phyloP scores from a whole-genome alignment of 148 eudicot species.

The Camellia granthamiana region DNA sequence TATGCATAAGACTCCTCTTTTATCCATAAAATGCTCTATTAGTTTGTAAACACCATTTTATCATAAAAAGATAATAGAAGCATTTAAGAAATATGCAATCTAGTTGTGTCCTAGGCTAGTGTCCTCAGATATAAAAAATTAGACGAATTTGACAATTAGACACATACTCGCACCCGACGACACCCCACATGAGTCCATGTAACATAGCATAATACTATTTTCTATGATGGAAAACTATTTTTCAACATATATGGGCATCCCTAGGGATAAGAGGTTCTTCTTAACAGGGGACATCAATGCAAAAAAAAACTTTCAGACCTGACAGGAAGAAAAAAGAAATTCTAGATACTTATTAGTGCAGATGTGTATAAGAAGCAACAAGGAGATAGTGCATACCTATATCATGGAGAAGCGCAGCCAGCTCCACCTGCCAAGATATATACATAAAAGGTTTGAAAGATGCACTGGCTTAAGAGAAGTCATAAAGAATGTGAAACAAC shows the following conservation, averaged over 20 bases:
- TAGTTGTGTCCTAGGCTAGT: too few species aligned
- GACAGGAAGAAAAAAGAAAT: background rate
- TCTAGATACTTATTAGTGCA: background rate
- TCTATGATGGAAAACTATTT: too few species aligned
- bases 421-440: constrained; percentile 63
- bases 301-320: background rate
- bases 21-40: too few species aligned
- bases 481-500: background rate
- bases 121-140: too few species aligned
- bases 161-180: too few species aligned
- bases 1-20: too few species aligned
- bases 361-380: background rate
- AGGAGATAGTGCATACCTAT: constrained; percentile 44
- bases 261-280: background rate
- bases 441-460: constrained; percentile 1
- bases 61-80: too few species aligned
- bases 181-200: too few species aligned
- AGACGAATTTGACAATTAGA: too few species aligned
- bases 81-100: too few species aligned
- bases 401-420: constrained; percentile 96
- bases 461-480: background rate
- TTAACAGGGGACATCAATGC: background rate
- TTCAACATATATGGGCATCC: background rate
- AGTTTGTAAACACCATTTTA: too few species aligned
- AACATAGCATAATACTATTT: too few species aligned